Evolutionary conservation across 495 filamentous ascomycete genomes (phyloP), one percentile per base, ranked within the genome.

Genomic region (Bombardia bombarda): DNA sequence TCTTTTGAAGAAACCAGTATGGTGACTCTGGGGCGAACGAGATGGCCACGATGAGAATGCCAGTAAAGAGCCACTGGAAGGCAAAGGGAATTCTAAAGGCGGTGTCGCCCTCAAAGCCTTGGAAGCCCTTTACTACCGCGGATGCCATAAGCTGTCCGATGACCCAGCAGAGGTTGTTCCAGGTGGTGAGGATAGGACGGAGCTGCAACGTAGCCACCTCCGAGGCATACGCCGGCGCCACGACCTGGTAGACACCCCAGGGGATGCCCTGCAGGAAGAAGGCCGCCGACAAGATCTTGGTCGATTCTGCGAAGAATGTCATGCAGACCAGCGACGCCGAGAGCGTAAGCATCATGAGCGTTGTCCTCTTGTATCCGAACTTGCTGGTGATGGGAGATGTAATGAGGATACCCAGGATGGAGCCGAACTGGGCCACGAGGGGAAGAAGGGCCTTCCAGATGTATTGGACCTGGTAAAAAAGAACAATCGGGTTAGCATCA

Each of bases 211-310:
- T 45, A 73, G 76, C 37, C 70, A 83, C 71, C 53, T 86, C 82
- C 16, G 78, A 78, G 37, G 81, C 66, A 45, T 79, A 79, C 0
- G 73, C 59, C 1, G 70, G 65, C 0, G 68, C 68, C 44, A 77
- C 63, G 14, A 71, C 73, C 40, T 69, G 68, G 59, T 73, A 79
- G 38, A 76, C 61, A 40, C 84, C 84, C 80, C 81, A 86, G 3
- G 82, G 80, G 48, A 89, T 76, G 41, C 83, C 83, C 43, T 78
- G 78, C 37, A 89, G 68, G 25, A 87, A 73, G 55, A 83, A 82
- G 26, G 75, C 83, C 6, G 73, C 75, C 10, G 82, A 65, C 23
- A 89, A 70, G 7, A 78, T 56, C 30, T 75, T 58, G 28, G 86
- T 68, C 40, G 65, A 79, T 5, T 68, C 63, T 19, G 83, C 78